These are phyloP conservation scores for Hygrophorus russula DNA, from an alignment of 768 basidiomycete genomes.

Conservation along the genomic window DNA sequence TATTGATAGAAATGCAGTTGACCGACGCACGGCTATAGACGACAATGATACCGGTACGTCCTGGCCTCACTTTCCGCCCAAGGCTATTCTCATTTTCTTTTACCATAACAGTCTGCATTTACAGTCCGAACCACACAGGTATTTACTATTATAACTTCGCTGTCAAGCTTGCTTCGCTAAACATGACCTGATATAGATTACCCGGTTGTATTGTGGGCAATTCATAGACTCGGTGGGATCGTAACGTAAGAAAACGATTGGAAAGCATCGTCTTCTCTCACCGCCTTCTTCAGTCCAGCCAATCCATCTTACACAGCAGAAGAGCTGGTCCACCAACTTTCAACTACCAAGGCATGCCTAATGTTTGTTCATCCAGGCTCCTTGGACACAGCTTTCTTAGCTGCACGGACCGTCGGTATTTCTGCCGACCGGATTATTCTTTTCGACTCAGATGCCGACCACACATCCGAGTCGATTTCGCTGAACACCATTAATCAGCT, in stretches of 20 bases:
- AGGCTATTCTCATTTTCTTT: not conserved
- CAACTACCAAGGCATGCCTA: conserved; percentile 29
- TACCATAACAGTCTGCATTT: conserved; percentile 53
- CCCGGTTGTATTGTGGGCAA: conserved; percentile 36
- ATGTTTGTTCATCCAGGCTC: conserved; percentile 40
- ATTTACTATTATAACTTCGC: conserved; percentile 7
- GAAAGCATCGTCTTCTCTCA: conserved; percentile 19
- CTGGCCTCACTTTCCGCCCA: not conserved
- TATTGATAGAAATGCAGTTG: not conserved
- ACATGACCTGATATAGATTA: conserved; percentile 28
- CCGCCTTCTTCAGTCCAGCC: conserved; percentile 3
- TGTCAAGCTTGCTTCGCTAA: not conserved
- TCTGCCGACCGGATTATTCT: conserved; percentile 30
- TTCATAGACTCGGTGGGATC: conserved; percentile 16
- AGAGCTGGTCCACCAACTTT: conserved; percentile 10
- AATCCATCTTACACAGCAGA: conserved; percentile 10
- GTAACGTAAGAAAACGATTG: conserved; percentile 9
- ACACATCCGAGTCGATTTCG: not conserved
- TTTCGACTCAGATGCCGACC: conserved; percentile 19
- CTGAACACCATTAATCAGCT: conserved; percentile 25
- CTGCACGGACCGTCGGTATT: conserved; percentile 26
- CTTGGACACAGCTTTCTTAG: conserved; percentile 29
- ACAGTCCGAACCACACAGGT: conserved; percentile 62
- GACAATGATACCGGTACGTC: conserved; percentile 41
- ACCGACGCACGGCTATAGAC: conserved; percentile 16